Evolutionary conservation across 1,284 basidiomycete species (phyloP).

Genomic region (Volvariella volvacea): DNA sequence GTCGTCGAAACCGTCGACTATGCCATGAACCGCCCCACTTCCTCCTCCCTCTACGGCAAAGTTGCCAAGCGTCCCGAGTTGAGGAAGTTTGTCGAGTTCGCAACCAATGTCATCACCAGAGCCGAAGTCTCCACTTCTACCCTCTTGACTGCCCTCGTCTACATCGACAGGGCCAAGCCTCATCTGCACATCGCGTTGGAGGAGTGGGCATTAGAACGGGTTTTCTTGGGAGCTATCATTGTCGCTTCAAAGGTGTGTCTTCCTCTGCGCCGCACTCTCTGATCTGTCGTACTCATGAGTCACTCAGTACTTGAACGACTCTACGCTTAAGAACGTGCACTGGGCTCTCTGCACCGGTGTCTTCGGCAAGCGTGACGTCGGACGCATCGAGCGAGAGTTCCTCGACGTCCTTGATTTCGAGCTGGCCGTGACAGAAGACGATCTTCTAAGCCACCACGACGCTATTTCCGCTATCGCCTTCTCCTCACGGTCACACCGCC

Average conservation of each 20-base stretch:
- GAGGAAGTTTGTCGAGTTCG: conserved; percentile 52
- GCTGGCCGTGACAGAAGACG: conserved; percentile 53
- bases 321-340: conserved; percentile 70
- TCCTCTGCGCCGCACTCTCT: conserved; percentile 12
- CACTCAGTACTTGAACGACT: conserved; percentile 62
- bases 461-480: conserved; percentile 26
- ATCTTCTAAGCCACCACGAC: conserved; percentile 56
- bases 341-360: conserved; percentile 75
- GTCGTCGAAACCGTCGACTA: conserved; percentile 67
- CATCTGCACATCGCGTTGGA: conserved; percentile 70
- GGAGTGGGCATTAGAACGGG: conserved; percentile 73
- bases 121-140: conserved; percentile 63
- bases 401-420: conserved; percentile 71
- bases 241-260: conserved; percentile 61
- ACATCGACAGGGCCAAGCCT: conserved; percentile 64
- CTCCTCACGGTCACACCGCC: conserved; percentile 14
- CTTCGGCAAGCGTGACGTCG: conserved; percentile 71
- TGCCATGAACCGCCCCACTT: conserved; percentile 54
- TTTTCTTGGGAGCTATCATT: conserved; percentile 69
- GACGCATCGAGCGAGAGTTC: conserved; percentile 72
- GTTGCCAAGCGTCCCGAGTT: conserved; percentile 42
- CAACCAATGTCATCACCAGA: conserved; percentile 54
- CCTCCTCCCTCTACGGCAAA: conserved; percentile 40
- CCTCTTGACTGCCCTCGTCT: conserved; percentile 58
- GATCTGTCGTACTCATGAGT: conserved; percentile 9